Evolutionary conservation across 495 filamentous ascomycete genomes (phyloP).

Genomic region (Hypoxylon lienhwacheense): DNA sequence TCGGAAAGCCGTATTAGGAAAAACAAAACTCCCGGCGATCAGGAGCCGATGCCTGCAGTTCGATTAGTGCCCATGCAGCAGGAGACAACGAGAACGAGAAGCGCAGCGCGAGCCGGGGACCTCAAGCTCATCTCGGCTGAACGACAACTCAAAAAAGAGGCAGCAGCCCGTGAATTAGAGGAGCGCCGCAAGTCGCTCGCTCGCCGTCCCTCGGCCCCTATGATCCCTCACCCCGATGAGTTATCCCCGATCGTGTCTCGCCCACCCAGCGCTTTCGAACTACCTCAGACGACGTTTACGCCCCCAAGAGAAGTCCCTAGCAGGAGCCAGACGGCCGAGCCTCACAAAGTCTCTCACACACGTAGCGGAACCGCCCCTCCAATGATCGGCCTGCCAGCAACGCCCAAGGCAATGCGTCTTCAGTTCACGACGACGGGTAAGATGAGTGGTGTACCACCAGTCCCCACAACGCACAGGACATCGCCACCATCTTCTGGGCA

Average conservation of each 20-base stretch:
- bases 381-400: constrained; percentile 74
- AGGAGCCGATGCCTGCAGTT: constrained; percentile 26
- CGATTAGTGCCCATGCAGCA: constrained; percentile 29
- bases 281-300: constrained; percentile 46
- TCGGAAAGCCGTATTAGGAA: constrained; percentile 54
- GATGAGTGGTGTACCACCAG: constrained; percentile 62
- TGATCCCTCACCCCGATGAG: constrained; percentile 75
- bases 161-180: constrained; percentile 84
- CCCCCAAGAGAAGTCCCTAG: constrained; percentile 45
- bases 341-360: constrained; percentile 41
- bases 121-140: constrained; percentile 54
- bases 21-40: constrained; percentile 37
- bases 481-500: constrained; percentile 36
- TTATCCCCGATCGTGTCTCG: constrained; percentile 47
- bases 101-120: constrained; percentile 39
- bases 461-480: constrained; percentile 57
- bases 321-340: constrained; percentile 53
- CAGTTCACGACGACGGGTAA: constrained; percentile 65
- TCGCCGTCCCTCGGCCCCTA: constrained; percentile 72
- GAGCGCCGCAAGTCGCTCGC: constrained; percentile 82
- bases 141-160: constrained; percentile 65
- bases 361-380: constrained; percentile 55
- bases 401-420: constrained; percentile 81
- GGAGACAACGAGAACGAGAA: constrained; percentile 37
- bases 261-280: constrained; percentile 47